Evolutionary conservation across 495 filamentous ascomycete genomes (phyloP).

Genomic region (Glonium stellatum): DNA sequence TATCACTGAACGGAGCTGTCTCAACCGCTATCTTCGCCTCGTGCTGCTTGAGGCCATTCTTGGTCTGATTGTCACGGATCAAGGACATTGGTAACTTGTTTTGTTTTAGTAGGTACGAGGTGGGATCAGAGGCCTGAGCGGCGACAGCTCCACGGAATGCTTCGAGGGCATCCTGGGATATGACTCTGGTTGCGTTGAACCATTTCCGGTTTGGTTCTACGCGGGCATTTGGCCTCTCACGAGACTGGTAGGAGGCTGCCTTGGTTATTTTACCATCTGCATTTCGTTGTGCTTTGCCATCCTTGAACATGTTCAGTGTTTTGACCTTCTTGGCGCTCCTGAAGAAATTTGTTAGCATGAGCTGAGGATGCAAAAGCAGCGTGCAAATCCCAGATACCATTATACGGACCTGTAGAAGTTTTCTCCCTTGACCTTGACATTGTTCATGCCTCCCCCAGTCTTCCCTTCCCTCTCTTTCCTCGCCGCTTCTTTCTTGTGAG

Average conservation of each 20-base stretch:
- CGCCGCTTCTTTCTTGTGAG: conserved; percentile 83
- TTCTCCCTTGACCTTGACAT: conserved; percentile 91
- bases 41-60: conserved; percentile 85
- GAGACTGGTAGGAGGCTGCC: conserved; percentile 77
- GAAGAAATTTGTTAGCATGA: conserved; percentile 5
- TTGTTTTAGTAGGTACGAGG: conserved; percentile 82
- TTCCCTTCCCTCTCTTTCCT: conserved; percentile 79
- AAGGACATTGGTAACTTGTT: conserved; percentile 89
- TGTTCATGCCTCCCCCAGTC: conserved; percentile 72
- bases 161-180: conserved; percentile 62
- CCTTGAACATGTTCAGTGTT: conserved; percentile 78
- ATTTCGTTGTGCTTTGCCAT: conserved; percentile 69
- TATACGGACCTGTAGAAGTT: conserved; percentile 71
- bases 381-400: background rate
- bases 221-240: conserved; percentile 69
- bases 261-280: conserved; percentile 68
- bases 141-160: conserved; percentile 90
- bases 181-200: conserved; percentile 68
- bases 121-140: conserved; percentile 82
- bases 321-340: conserved; percentile 80
- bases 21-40: conserved; percentile 91
- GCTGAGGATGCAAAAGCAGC: background rate
- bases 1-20: conserved; percentile 74
- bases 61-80: conserved; percentile 56
- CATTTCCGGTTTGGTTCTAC: conserved; percentile 92